phyloP scores from a whole-genome alignment of 2,329 filamentous ascomycete genomes.

The Massarina eburnea region DNA sequence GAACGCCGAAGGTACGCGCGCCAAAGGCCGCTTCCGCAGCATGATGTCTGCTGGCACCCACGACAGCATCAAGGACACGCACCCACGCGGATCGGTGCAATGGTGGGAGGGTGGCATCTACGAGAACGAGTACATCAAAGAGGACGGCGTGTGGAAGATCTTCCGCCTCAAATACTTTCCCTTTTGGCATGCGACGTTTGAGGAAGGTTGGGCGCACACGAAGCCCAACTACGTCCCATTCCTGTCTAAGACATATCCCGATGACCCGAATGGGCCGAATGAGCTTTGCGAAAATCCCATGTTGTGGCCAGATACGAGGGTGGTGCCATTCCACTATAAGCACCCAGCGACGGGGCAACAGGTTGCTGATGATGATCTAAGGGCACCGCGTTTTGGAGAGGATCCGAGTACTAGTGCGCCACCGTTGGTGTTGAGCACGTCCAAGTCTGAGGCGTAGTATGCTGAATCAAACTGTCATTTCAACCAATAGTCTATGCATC shows the following conservation, averaged over 20 bases:
- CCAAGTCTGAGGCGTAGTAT: slow-evolving; percentile 23
- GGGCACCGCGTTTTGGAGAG: slow-evolving; percentile 51
- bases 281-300: slow-evolving; percentile 57
- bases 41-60: slow-evolving; percentile 60
- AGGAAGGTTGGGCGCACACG: slow-evolving; percentile 57
- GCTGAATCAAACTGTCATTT: background rate
- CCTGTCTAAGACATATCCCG: slow-evolving; percentile 51
- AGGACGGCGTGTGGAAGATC: slow-evolving; percentile 57
- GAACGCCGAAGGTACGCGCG: slow-evolving; percentile 49
- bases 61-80: slow-evolving; percentile 52
- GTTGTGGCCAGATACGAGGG: slow-evolving; percentile 60
- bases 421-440: slow-evolving; percentile 45
- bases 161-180: slow-evolving; percentile 59
- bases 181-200: slow-evolving; percentile 58
- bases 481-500: background rate
- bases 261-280: slow-evolving; percentile 55
- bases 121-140: slow-evolving; percentile 62
- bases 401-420: slow-evolving; percentile 45
- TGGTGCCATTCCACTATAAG: slow-evolving; percentile 57
- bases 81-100: slow-evolving; percentile 56
- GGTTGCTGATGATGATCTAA: slow-evolving; percentile 51
- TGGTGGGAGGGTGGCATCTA: slow-evolving; percentile 63
- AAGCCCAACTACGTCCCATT: slow-evolving; percentile 58
- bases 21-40: slow-evolving; percentile 56
- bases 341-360: slow-evolving; percentile 54